Percentiles rank a stretch among this genome's conserved stretches.
Conservation (phyloP, 2,329 filamentous ascomycete species). For the Arthrobotrys iridis region DNA sequence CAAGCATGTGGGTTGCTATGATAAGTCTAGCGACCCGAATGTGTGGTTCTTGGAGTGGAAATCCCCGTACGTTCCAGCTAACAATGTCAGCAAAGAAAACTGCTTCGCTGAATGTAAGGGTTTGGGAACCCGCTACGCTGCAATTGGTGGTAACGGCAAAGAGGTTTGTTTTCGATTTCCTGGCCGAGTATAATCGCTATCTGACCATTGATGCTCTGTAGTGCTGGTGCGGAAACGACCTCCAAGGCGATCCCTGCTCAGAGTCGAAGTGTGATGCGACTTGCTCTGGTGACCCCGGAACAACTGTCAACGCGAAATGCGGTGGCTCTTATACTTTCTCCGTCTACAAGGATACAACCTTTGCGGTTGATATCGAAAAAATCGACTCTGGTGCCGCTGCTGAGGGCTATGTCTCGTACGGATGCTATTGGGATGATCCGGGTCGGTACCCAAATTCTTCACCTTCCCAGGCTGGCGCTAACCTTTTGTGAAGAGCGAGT, state of each 20-base stretch:
- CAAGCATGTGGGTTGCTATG: background rate
- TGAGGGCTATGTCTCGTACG: background rate
- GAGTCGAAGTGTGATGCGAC: background rate
- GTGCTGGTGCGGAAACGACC: slow-evolving; percentile 11
- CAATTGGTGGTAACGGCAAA: slow-evolving; percentile 1
- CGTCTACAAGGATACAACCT: background rate
- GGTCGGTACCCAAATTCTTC: background rate
- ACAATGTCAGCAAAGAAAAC: background rate
- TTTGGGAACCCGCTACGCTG: background rate
- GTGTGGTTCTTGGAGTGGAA: background rate
- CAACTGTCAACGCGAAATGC: background rate
- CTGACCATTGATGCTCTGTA: background rate
- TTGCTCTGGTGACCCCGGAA: background rate
- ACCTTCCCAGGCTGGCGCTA: no score
- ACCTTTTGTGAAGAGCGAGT: background rate
- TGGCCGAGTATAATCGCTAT: background rate
- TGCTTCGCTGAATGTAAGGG: slow-evolving; percentile 3
- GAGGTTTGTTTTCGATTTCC: background rate
- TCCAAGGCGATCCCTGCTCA: background rate
- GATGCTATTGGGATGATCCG: slow-evolving; percentile 2
- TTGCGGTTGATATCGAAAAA: background rate
- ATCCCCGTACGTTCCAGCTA: background rate
- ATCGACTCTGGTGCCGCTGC: background rate
- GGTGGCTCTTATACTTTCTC: background rate
- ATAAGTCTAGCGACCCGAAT: background rate